Evolutionary conservation across 805 yeast species (phyloP).

Genomic region (Hanseniaspora nectarophila): DNA sequence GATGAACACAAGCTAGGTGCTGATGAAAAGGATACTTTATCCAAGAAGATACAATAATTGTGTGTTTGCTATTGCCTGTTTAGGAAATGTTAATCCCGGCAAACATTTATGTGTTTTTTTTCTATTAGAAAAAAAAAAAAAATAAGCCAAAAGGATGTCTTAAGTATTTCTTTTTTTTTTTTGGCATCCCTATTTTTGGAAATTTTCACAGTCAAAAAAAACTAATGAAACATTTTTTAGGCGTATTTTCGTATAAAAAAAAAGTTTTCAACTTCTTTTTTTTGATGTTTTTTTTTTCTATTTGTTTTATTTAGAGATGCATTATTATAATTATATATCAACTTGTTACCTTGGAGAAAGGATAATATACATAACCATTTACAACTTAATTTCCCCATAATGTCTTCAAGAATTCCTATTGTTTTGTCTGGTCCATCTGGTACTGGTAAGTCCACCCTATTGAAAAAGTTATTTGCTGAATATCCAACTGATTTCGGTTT

Average conservation of each 20-base stretch:
- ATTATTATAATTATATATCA: too few species aligned
- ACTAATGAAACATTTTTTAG: too few species aligned
- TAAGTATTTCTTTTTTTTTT: too few species aligned
- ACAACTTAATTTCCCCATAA: constrained; percentile 5
- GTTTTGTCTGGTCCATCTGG: constrained; percentile 96
- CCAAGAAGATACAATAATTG: constrained; percentile 5
- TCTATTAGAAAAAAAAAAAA: neutral
- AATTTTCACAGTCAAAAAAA: too few species aligned
- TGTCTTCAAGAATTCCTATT: constrained; percentile 54
- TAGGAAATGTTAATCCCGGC: neutral
- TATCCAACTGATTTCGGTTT: constrained; percentile 85
- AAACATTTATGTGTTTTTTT: neutral
- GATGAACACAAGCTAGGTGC: constrained; percentile 40
- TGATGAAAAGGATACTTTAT: constrained; percentile 18
- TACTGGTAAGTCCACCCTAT: constrained; percentile 87
- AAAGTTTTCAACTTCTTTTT: too few species aligned
- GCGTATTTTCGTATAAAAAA: too few species aligned
- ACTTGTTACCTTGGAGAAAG: neutral
- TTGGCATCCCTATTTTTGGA: too few species aligned
- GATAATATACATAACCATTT: constrained; percentile 15
- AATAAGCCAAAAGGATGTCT: too few species aligned
- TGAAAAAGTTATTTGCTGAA: constrained; percentile 81
- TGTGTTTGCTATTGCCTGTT: neutral
- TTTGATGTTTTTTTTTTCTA: too few species aligned
- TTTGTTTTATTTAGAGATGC: too few species aligned